A percentile compares a stretch with the other conserved stretches of the same genome.
Evolutionary conservation across 192 early-diverging fungal genomes (phyloP).

Genomic region (Powellomyces hirtus): DNA sequence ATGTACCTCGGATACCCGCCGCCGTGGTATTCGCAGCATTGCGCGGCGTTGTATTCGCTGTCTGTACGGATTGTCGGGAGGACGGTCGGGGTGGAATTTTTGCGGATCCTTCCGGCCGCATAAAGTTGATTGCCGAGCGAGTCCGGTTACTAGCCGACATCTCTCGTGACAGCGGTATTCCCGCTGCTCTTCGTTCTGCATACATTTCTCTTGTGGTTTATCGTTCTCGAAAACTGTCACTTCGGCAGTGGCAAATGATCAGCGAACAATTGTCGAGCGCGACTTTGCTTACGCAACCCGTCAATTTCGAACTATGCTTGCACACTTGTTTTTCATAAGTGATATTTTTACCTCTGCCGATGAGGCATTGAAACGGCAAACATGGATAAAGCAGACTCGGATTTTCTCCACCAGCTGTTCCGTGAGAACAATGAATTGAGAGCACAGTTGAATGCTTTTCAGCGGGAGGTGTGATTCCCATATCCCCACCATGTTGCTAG

Average conservation of each 20-base stretch:
- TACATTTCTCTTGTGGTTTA: too few relatives aligned
- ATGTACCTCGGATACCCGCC: too few relatives aligned
- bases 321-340: background rate
- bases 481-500: background rate
- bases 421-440: constrained; percentile 58
- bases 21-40: too few relatives aligned
- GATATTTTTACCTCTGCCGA: background rate
- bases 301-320: background rate
- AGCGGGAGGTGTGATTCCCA: constrained; percentile 41
- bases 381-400: constrained; percentile 57
- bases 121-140: too few relatives aligned
- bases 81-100: too few relatives aligned
- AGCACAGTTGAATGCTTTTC: constrained; percentile 41
- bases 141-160: too few relatives aligned
- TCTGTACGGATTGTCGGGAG: too few relatives aligned
- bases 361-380: background rate
- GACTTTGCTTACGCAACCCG: constrained; percentile 1
- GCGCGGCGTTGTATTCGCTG: too few relatives aligned
- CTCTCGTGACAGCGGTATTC: too few relatives aligned
- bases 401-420: constrained; percentile 56
- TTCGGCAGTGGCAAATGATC: background rate
- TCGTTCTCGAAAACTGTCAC: background rate
- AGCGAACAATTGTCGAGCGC: background rate
- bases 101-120: too few relatives aligned
- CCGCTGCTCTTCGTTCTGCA: too few relatives aligned